Evolutionary conservation across 129 eudicot genomes (phyloP), one percentile per base, ranked within the genome.

Genomic region (Tanacetum coccineum): DNA sequence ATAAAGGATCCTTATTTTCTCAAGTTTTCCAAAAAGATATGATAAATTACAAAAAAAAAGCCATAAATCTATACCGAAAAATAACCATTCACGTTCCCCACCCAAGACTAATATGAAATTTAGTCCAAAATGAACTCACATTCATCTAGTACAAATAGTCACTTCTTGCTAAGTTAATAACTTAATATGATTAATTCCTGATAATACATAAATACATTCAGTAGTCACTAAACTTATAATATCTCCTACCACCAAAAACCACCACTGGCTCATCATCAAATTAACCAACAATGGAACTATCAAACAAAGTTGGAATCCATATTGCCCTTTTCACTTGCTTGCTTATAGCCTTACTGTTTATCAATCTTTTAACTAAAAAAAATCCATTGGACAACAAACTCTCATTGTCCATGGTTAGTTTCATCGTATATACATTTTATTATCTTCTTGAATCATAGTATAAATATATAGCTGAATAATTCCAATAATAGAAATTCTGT

Each of bases 51-150:
- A 36, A 36, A 36, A 36, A n/a, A 0, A 36, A 36, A 36, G 42
- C 42, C 4, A 28, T 28, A 28, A 28, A 28, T 28, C 32, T 28
- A 28, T 28, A 28, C 32, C 32, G 3, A 28, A 28, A 28, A 28
- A 28, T 28, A 28, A 4, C 4, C 32, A 13, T 62, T 53, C 54
- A 28, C 44, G 20, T 30, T 32, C 72, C 49, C 50, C 1, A 21
- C 9, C 18, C 44, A 54, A 22, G 44, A 21, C 66, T 42, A 56
- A 9, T 18, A 56, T 54, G 15, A 64, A 65, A 28, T 66, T 50
- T 56, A 74, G 78, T 66, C 60, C 51, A 30, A 74, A 42, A 65
- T 74, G n/a, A n/a, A n/a, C n/a, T 66, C 39, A 21, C 32, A 20
- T 19, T 22, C 15, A 30, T 3, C 22, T 66, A 56, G 48, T 11